Evolutionary conservation across 2,329 filamentous ascomycete genomes (phyloP), one percentile per base, ranked within the genome.

Genomic region (Aureobasidium vineae): DNA sequence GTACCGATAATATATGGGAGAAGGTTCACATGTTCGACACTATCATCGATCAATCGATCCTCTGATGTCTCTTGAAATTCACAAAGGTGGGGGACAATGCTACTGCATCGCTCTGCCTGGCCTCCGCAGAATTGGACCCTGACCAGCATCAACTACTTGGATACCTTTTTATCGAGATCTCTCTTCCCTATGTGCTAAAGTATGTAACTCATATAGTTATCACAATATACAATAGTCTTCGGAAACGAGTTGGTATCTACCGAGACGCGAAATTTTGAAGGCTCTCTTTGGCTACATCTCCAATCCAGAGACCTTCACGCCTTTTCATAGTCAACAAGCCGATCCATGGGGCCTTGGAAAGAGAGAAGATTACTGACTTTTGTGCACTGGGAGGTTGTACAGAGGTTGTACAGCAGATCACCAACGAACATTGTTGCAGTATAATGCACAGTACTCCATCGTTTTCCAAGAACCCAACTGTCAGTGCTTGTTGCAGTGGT

Each of bases 51-150:
- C 5, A 3, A 7, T 16, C 13, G 13, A 50, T 23, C 19, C 15
- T 50, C 15, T 2, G 13, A 15, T 19, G 23, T 19, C 4, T 31
- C 2, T 3, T 1, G 11, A 26, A 31, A 31, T 15, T 16, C 13
- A 36, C 31, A 21, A 13, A n/a, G 50, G 16, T 21, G 28, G 50
- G 10, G 36, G 21, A 53, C 16, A 3, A 33, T 36, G 28, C 13
- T 36, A 21, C 36, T 8, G 50, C 15, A 21, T 38, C 21, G 8
- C n/a, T 16, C 23, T 56, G 53, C 36, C 21, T 7, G 26, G 36
- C 15, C 36, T 21, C 53, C 53, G 19, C 53, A 56, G 36, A 40
- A 19, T 26, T 56, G 53, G 53, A 56, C 53, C 53, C 53, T 56
- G 53, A 15, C 36, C 13, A n/a, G n/a, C 49, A 54, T 36, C n/a